A percentile compares a stretch with the other conserved stretches of the same genome.
phyloP scores from a whole-genome alignment of 1,284 basidiomycete species.

The Ustilago lituana region DNA sequence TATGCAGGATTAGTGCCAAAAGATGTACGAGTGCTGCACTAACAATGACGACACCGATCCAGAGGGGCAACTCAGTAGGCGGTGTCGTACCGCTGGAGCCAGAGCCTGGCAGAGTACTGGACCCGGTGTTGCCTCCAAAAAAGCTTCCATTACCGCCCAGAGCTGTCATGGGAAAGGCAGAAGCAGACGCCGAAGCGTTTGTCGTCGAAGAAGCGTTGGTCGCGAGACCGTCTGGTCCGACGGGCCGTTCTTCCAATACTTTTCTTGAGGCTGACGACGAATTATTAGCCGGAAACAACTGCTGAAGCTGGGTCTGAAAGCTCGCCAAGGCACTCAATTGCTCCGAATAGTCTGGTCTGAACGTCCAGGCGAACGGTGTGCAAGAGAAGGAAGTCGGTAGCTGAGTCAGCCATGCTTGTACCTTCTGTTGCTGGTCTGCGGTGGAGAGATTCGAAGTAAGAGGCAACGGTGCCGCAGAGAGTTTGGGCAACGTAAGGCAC shows the following conservation, averaged over 20 bases:
- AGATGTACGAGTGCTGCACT: conserved; percentile 10
- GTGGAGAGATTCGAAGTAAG: background rate
- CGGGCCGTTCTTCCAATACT: background rate
- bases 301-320: conserved; percentile 14
- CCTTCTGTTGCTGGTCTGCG: background rate
- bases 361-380: conserved; percentile 8
- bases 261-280: background rate
- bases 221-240: background rate
- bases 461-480: background rate
- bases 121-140: background rate
- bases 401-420: conserved; percentile 12
- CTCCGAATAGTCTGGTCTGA: conserved; percentile 22
- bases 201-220: background rate
- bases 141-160: background rate
- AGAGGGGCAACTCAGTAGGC: conserved; percentile 13
- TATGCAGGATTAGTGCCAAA: conserved; percentile 15
- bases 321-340: conserved; percentile 9
- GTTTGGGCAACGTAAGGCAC: conserved; percentile 20
- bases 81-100: background rate
- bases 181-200: background rate
- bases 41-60: conserved; percentile 18
- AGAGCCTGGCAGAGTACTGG: background rate
- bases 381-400: conserved; percentile 12
- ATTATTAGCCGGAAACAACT: conserved; percentile 4
- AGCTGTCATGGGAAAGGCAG: background rate